These are phyloP conservation scores for Hyaloscypha bicolor DNA, from an alignment of 495 filamentous ascomycete genomes.

Conservation along the genomic window DNA sequence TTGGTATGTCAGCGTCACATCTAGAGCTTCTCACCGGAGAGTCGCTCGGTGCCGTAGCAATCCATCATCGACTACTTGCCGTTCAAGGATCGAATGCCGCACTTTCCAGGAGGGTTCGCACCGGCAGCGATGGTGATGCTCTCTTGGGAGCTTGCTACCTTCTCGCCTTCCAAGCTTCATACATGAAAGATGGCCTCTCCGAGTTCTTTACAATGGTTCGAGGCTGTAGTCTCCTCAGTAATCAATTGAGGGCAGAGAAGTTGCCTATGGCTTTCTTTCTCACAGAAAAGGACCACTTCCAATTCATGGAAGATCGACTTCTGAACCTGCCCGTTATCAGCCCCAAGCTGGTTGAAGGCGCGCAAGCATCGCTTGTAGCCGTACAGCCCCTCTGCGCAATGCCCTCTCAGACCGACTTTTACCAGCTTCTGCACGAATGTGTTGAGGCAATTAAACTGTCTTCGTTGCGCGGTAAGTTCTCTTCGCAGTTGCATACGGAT, in stretches of 20 bases:
- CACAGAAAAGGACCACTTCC: slow-evolving; percentile 20
- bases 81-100: slow-evolving; percentile 27
- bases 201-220: slow-evolving; percentile 29
- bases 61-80: slow-evolving; percentile 27
- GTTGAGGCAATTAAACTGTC: slow-evolving; percentile 14
- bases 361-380: slow-evolving; percentile 13
- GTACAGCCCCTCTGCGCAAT: slow-evolving; percentile 1
- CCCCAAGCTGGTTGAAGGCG: slow-evolving; percentile 17
- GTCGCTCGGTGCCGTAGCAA: slow-evolving; percentile 7
- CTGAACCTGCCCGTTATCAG: slow-evolving; percentile 25
- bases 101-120: slow-evolving; percentile 11
- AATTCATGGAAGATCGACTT: slow-evolving; percentile 21
- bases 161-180: slow-evolving; percentile 30
- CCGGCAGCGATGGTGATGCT: slow-evolving; percentile 26
- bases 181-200: slow-evolving; percentile 27
- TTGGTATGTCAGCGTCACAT: slow-evolving; percentile 28
- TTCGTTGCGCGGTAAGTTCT: slow-evolving; percentile 20
- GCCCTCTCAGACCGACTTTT: slow-evolving; percentile 14
- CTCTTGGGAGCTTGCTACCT: slow-evolving; percentile 27
- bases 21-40: slow-evolving; percentile 17
- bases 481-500: neutral
- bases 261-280: slow-evolving; percentile 21
- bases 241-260: slow-evolving; percentile 19
- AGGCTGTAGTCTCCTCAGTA: slow-evolving; percentile 22
- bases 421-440: slow-evolving; percentile 13